Evolutionary conservation across 2,329 filamentous ascomycete genomes (phyloP).

Genomic region (Colletotrichum tofieldiae): DNA sequence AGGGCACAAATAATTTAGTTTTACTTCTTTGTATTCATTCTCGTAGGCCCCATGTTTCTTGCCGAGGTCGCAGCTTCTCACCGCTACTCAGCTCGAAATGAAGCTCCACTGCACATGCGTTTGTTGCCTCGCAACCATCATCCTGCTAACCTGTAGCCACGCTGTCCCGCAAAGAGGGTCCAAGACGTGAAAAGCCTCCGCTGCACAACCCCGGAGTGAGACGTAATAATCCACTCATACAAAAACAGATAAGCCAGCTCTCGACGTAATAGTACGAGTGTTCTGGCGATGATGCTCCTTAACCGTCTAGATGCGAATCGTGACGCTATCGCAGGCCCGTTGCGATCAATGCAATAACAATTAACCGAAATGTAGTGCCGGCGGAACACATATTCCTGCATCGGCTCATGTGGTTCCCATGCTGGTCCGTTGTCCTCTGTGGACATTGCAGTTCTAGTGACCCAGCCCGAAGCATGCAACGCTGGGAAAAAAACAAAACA

Average conservation of each 20-base stretch:
- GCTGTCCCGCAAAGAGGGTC: slow-evolving; percentile 30
- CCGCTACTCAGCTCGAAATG: slow-evolving; percentile 35
- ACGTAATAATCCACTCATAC: slow-evolving; percentile 6
- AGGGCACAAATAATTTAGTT: not conserved
- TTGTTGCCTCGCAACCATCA: slow-evolving; percentile 41
- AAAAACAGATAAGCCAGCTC: slow-evolving; percentile 30
- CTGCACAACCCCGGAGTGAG: slow-evolving; percentile 30
- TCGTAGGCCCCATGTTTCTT: slow-evolving; percentile 23
- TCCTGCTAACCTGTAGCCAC: slow-evolving; percentile 43
- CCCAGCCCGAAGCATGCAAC: slow-evolving; percentile 38
- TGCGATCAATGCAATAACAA: slow-evolving; percentile 41
- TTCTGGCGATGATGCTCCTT: slow-evolving; percentile 32
- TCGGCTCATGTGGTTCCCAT: slow-evolving; percentile 27
- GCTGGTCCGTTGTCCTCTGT: slow-evolving; percentile 27
- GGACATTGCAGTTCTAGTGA: slow-evolving; percentile 34
- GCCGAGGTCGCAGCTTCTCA: slow-evolving; percentile 35
- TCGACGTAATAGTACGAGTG: slow-evolving; percentile 1
- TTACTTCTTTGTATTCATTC: slow-evolving; percentile 42
- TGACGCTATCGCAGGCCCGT: slow-evolving; percentile 35
- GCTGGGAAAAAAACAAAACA: slow-evolving; percentile 27
- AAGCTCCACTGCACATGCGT: slow-evolving; percentile 29
- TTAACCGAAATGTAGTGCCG: slow-evolving; percentile 39
- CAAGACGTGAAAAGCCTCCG: slow-evolving; percentile 37
- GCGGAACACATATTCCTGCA: slow-evolving; percentile 7
- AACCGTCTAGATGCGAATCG: slow-evolving; percentile 38